Evolutionary conservation across 129 eudicot species (phyloP).

Genomic region (Arctium minus): DNA sequence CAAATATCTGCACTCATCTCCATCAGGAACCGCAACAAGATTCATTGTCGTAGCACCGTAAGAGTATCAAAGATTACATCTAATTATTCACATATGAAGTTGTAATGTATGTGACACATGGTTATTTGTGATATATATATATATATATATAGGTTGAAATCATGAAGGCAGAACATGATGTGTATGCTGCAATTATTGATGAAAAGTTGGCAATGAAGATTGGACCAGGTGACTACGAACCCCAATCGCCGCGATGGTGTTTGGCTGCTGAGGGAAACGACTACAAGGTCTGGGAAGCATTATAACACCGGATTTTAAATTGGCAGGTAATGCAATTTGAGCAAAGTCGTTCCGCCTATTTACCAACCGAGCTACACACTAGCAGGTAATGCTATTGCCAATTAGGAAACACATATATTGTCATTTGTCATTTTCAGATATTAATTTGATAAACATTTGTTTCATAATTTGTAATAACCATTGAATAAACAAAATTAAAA

Average conservation of each 20-base stretch:
- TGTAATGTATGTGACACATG: not conserved
- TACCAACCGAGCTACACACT: not conserved
- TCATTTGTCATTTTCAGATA: not conserved
- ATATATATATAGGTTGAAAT: constrained; percentile 42
- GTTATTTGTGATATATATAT: not conserved
- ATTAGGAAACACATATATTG: not conserved
- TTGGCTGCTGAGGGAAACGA: constrained; percentile 55
- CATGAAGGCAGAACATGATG: constrained; percentile 64
- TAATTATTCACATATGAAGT: not conserved
- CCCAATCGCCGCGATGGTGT: constrained; percentile 51
- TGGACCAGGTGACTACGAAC: constrained; percentile 74
- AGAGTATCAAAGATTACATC: constrained; percentile 22
- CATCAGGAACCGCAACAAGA: constrained; percentile 71
- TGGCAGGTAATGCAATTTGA: not conserved
- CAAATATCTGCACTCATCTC: constrained; percentile 66
- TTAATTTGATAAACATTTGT: not conserved
- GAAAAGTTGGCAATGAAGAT: constrained; percentile 69
- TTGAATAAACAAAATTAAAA: not conserved
- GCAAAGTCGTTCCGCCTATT: not conserved
- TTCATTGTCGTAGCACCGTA: constrained; percentile 86
- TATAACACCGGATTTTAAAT: constrained; percentile 8
- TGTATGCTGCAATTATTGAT: constrained; percentile 68
- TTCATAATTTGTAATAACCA: not conserved
- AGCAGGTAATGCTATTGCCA: not conserved
- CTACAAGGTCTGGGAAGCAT: constrained; percentile 73